A percentile compares a stretch with the other conserved stretches of the same genome.
Evolutionary conservation across 2,329 filamentous ascomycete species (phyloP).

Genomic region (Aspergillus sp.): DNA sequence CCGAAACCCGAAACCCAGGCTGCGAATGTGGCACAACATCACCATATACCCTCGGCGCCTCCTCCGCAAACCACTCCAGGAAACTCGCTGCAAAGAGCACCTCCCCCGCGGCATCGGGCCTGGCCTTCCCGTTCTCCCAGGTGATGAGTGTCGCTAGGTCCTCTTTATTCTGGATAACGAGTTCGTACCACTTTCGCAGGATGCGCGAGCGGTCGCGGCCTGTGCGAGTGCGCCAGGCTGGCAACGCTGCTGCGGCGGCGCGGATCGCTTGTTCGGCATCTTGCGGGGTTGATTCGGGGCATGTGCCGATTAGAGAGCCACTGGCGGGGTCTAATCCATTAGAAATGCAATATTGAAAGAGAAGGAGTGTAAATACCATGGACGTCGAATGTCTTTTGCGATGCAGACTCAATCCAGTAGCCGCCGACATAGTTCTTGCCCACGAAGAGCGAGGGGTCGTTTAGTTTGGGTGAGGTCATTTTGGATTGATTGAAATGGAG

Average conservation of each 20-base stretch:
- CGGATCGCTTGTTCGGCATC: constrained; percentile 77
- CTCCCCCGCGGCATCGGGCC: constrained; percentile 51
- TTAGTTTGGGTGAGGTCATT: neutral
- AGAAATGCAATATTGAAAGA: neutral
- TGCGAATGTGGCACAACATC: constrained; percentile 58
- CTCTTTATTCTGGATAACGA: constrained; percentile 61
- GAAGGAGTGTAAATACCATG: neutral
- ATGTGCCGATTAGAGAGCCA: constrained; percentile 71
- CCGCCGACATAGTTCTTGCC: neutral
- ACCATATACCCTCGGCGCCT: constrained; percentile 55
- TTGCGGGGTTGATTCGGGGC: constrained; percentile 71
- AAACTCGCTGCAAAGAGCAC: constrained; percentile 51
- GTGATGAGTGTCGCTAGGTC: constrained; percentile 58
- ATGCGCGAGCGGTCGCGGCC: constrained; percentile 57
- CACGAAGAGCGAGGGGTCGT: neutral
- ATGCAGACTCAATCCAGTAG: neutral
- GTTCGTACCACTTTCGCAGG: constrained; percentile 62
- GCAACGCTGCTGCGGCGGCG: constrained; percentile 69
- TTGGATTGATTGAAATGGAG: neutral
- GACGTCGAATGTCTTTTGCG: neutral
- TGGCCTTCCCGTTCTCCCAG: constrained; percentile 61
- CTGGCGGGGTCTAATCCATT: constrained; percentile 63
- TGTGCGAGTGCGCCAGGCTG: constrained; percentile 56
- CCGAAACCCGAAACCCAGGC: constrained; percentile 45
- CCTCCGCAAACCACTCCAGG: constrained; percentile 60